Evolutionary conservation across 1,284 basidiomycete genomes (phyloP).

Genomic region (Schizopora paradoxa): DNA sequence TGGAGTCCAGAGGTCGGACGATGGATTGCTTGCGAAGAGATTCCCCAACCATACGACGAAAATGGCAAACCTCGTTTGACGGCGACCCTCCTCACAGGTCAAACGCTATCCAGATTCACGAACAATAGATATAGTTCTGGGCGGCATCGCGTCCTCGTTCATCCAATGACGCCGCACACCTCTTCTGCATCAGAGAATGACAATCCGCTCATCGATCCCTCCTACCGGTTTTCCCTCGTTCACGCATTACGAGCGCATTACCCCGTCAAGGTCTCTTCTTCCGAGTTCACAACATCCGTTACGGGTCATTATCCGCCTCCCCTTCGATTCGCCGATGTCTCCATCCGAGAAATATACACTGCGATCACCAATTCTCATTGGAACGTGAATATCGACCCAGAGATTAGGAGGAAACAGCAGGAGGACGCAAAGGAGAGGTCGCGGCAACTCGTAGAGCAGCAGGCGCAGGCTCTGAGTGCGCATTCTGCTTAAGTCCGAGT

Average conservation of each 20-base stretch:
- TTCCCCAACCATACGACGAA: slow-evolving; percentile 18
- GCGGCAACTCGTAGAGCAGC: no score
- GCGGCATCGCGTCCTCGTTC: slow-evolving; percentile 28
- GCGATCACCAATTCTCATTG: slow-evolving; percentile 24
- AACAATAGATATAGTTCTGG: slow-evolving; percentile 26
- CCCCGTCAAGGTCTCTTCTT: slow-evolving; percentile 20
- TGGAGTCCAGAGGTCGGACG: slow-evolving; percentile 18
- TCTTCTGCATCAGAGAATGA: background rate
- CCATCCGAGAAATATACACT: slow-evolving; percentile 22
- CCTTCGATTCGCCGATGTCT: slow-evolving; percentile 18
- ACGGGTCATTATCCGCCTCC: slow-evolving; percentile 21
- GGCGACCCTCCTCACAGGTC: slow-evolving; percentile 26
- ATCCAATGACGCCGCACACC: slow-evolving; percentile 10
- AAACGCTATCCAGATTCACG: slow-evolving; percentile 27
- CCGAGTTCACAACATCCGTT: slow-evolving; percentile 21
- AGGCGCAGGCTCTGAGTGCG: no score
- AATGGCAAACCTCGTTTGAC: slow-evolving; percentile 21
- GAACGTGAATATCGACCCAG: slow-evolving; percentile 26
- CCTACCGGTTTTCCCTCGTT: slow-evolving; percentile 27
- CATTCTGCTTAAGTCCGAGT: no score
- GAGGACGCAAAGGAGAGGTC: background rate
- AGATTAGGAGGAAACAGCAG: slow-evolving; percentile 22
- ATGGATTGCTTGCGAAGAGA: slow-evolving; percentile 28
- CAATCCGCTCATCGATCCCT: slow-evolving; percentile 3
- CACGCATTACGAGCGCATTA: slow-evolving; percentile 27